Conservation (phyloP, 257 asterid genomes). For the Solanum sejunctum region DNA sequence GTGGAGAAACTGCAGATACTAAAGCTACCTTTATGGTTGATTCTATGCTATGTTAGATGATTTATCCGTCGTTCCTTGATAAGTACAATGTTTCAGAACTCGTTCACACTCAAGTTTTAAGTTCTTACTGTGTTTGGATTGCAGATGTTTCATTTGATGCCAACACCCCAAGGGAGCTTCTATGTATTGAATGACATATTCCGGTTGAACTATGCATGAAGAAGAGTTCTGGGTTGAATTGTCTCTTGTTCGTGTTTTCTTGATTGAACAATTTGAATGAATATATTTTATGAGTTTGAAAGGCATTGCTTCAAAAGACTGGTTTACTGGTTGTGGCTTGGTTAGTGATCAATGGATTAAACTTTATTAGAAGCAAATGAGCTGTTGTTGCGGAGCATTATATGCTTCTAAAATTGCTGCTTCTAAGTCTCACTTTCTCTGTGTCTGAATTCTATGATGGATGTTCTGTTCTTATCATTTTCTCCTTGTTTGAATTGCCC, state of each 20-base stretch:
- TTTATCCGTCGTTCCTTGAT: neutral
- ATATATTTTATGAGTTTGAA: neutral
- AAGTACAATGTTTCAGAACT: neutral
- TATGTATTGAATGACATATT: slow-evolving; percentile 80
- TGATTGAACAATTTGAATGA: slow-evolving; percentile 11
- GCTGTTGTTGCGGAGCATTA: neutral
- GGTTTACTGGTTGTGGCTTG: neutral
- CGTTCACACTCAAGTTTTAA: neutral
- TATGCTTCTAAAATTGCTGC: neutral
- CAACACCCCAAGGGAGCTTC: slow-evolving; percentile 77
- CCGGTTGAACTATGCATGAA: slow-evolving; percentile 82
- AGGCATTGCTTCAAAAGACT: neutral
- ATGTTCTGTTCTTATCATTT: neutral
- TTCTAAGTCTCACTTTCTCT: neutral
- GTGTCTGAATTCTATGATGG: neutral
- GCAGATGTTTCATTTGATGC: slow-evolving; percentile 94
- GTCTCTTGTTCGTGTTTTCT: neutral
- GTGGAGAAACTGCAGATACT: neutral
- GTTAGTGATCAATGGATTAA: neutral
- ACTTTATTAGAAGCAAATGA: neutral
- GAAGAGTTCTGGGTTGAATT: neutral
- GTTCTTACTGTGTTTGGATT: neutral
- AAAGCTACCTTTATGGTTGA: neutral
- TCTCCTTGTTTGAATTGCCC: neutral
- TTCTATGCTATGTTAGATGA: neutral